A percentile compares a stretch with the other conserved stretches of the same genome.
phyloP scores from a whole-genome alignment of 495 filamentous ascomycete genomes.

The Aspergillus mulundensis region DNA sequence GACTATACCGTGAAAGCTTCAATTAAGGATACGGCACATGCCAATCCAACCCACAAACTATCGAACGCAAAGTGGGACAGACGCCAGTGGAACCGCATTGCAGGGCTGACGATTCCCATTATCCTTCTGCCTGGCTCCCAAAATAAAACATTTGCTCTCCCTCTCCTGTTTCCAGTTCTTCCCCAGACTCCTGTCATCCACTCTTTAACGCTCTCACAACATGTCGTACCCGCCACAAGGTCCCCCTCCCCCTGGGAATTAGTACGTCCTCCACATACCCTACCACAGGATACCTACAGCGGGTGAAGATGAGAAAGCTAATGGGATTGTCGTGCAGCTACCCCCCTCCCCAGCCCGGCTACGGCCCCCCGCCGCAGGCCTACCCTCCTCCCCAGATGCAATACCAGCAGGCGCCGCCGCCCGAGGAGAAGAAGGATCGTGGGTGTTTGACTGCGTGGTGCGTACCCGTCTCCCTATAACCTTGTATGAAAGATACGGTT shows the following conservation, averaged over 20 bases:
- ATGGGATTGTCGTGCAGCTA: conserved; percentile 1
- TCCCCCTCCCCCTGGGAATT: conserved; percentile 11
- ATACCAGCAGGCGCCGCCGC: conserved; percentile 19
- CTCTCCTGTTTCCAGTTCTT: background rate
- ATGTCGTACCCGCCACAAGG: conserved; percentile 13
- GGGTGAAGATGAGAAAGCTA: too few species aligned
- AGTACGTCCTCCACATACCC: conserved; percentile 6
- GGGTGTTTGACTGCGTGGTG: conserved; percentile 23
- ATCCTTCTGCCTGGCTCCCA: conserved; percentile 8
- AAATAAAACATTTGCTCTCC: background rate
- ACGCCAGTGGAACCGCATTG: background rate
- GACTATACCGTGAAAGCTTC: too few species aligned
- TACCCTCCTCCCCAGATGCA: conserved; percentile 22
- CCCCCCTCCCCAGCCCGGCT: conserved; percentile 1
- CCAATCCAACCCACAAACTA: background rate
- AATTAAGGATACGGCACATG: too few species aligned
- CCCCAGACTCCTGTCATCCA: background rate
- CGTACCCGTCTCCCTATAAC: background rate
- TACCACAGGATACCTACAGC: too few species aligned
- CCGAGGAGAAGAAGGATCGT: conserved; percentile 22
- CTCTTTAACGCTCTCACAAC: background rate
- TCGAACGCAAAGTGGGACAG: background rate
- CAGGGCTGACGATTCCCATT: conserved; percentile 8
- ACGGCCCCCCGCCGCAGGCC: conserved; percentile 9
- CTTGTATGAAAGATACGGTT: too few species aligned